Evolutionary conservation across 306 rosid genomes (phyloP), one percentile per base, ranked within the genome.

Genomic region (Fragaria vesca): DNA sequence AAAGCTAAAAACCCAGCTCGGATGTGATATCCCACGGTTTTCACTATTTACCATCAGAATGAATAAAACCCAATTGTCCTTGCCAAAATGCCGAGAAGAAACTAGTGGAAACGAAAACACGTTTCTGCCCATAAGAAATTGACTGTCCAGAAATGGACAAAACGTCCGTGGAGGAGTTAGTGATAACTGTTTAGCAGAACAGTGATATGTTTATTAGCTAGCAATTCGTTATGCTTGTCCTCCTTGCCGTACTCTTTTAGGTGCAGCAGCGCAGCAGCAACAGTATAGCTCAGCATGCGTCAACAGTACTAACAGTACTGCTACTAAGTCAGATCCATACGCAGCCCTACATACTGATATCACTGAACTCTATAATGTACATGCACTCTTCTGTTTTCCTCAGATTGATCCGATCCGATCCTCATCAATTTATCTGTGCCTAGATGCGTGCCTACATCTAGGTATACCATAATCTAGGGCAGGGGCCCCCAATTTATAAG

Each of bases 181-280:
- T 43, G 72, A 42, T 76, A 50, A 71, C 26, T 16, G 45, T 71
- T 58, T 16, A 57, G 28, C 18, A 18, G 43, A 74, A 60, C 38
- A 13, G 79, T 21, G 69, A 74, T 48, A 54, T 74, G 51, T 61
- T 12, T 43, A 8, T 12, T 43, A 8, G 12, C 62, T 4, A 74
- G 69, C 60, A 75, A 66, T 71, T 78, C 79, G 86, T 74, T 82
- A 74, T 40, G 76, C 45, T 78, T 78, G 86, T 82, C 86, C 67
- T 50, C 76, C 74, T 36, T 32, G 46, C 45, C 42, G 45, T 65
- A 40, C 47, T 66, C 46, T 66, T 32, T 36, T 18, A 32, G 69
- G 72, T 68, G 61, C 57, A 60, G 48, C 30, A 68, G 71, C 71
- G 61, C 57, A 60, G 48, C 30, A 68, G 71, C 71, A 38, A 52